Conservation (phyloP, 2,329 filamentous ascomycete genomes). For the Fusarium sp. region DNA sequence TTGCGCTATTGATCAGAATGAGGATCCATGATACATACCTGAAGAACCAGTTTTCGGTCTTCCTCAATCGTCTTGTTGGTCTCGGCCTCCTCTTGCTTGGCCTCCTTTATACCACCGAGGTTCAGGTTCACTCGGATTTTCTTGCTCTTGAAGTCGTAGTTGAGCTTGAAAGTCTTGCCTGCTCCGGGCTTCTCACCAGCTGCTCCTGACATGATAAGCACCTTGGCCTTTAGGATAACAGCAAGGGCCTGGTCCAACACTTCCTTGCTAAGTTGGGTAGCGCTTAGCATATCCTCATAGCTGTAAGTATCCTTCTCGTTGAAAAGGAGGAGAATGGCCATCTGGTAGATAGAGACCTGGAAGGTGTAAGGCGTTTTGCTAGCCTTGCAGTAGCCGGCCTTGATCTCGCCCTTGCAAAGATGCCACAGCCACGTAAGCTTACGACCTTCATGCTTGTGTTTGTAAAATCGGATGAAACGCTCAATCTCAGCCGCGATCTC, state of each 20-base stretch:
- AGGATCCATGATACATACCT: constrained; percentile 72
- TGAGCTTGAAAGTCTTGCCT: constrained; percentile 85
- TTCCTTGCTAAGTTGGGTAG: constrained; percentile 84
- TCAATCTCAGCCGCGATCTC: constrained; percentile 91
- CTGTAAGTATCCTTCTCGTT: constrained; percentile 89
- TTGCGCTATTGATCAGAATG: neutral
- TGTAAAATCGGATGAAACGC: constrained; percentile 91
- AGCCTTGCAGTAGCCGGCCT: constrained; percentile 90
- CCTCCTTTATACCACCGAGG: constrained; percentile 92
- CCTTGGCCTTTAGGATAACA: constrained; percentile 93
- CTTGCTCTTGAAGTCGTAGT: constrained; percentile 97
- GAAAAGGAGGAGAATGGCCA: constrained; percentile 94
- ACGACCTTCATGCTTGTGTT: constrained; percentile 94
- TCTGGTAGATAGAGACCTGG: constrained; percentile 97
- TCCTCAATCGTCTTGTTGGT: constrained; percentile 99
- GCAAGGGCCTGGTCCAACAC: constrained; percentile 87
- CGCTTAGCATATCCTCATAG: constrained; percentile 88
- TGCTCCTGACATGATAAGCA: constrained; percentile 79
- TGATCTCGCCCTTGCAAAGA: constrained; percentile 96
- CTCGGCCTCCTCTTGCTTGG: constrained; percentile 95
- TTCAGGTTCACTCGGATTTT: constrained; percentile 98
- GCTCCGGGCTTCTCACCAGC: constrained; percentile 78
- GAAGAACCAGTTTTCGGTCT: constrained; percentile 93
- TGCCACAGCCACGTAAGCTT: constrained; percentile 99
- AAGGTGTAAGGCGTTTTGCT: constrained; percentile 95